Conservation (phyloP, 106 monocot genomes). For the Alisma plantagoaquatica region DNA sequence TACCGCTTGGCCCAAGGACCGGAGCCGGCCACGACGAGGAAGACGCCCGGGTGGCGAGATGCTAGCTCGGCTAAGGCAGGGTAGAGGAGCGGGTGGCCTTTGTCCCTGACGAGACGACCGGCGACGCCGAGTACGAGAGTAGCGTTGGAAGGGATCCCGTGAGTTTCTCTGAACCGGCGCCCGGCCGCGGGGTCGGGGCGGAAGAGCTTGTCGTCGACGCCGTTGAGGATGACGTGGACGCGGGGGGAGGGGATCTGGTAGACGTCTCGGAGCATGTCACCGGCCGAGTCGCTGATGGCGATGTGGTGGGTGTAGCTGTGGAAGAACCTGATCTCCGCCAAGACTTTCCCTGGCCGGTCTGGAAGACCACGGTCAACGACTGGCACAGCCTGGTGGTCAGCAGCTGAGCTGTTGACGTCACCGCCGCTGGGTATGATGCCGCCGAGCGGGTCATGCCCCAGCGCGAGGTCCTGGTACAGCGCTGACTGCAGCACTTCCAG, state of each 20-base stretch:
- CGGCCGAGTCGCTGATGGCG: conserved; percentile 76
- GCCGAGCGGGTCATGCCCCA: conserved; percentile 34
- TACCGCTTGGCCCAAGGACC: conserved; percentile 90
- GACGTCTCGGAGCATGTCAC: conserved; percentile 88
- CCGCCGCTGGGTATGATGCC: conserved; percentile 30
- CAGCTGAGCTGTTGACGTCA: no score
- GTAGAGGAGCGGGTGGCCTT: conserved; percentile 78
- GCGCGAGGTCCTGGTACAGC: conserved; percentile 67
- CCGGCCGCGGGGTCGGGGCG: conserved; percentile 42
- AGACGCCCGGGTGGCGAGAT: conserved; percentile 26
- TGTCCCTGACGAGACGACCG: conserved; percentile 86
- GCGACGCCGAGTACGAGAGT: conserved; percentile 70
- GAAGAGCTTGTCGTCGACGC: conserved; percentile 75
- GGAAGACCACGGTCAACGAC: no score
- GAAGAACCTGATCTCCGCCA: conserved; percentile 90
- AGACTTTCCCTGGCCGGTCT: conserved; percentile 41
- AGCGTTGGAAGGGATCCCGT: conserved; percentile 52
- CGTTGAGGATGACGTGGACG: conserved; percentile 95
- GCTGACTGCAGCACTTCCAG: conserved; percentile 71
- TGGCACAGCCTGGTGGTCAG: no score
- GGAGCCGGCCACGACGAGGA: conserved; percentile 65
- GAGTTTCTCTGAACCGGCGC: conserved; percentile 26
- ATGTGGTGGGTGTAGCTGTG: conserved; percentile 80
- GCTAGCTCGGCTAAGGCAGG: conserved; percentile 53
- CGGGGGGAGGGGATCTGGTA: conserved; percentile 72